Evolutionary conservation across 108 stramenopile species (phyloP).

Genomic region (Parietichytrium sp.): DNA sequence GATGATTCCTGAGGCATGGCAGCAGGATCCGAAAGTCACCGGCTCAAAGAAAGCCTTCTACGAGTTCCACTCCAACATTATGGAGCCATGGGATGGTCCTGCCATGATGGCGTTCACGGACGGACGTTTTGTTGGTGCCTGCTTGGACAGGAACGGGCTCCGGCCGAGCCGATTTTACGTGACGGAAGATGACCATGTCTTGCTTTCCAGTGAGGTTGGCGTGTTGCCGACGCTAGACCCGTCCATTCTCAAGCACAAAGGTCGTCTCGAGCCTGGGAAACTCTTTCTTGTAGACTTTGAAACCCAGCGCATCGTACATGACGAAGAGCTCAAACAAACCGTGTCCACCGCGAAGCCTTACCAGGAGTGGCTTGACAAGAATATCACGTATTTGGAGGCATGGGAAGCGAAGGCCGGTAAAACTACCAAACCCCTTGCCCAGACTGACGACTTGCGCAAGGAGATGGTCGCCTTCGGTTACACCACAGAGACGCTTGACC

Average conservation of each 20-base stretch:
- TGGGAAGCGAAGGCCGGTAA: constrained; percentile 67
- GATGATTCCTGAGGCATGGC: constrained; percentile 95
- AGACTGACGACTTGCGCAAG: constrained; percentile 41
- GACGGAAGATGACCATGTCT: constrained; percentile 88
- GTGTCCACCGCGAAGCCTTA: constrained; percentile 81
- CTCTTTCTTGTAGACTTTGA: constrained; percentile 96
- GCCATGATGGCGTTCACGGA: constrained; percentile 98
- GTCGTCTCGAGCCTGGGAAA: constrained; percentile 94
- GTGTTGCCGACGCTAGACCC: constrained; percentile 81
- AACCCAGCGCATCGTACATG: constrained; percentile 83
- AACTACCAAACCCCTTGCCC: constrained; percentile 67
- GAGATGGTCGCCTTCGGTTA: constrained; percentile 73
- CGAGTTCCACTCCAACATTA: constrained; percentile 93
- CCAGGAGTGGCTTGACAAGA: constrained; percentile 79
- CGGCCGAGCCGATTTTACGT: constrained; percentile 92
- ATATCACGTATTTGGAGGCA: constrained; percentile 44
- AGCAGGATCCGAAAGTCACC: constrained; percentile 78
- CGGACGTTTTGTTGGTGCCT: constrained; percentile 86
- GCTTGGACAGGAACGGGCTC: constrained; percentile 88
- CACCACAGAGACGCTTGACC: constrained; percentile 86
- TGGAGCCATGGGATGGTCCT: constrained; percentile 99
- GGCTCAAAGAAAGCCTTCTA: constrained; percentile 90
- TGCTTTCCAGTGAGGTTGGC: constrained; percentile 90
- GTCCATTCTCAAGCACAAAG: constrained; percentile 80
- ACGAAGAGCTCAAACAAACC: constrained; percentile 92